Evolutionary conservation across 2,329 filamentous ascomycete species (phyloP), one percentile per base, ranked within the genome.

Genomic region (Didymosphaeria variabile): DNA sequence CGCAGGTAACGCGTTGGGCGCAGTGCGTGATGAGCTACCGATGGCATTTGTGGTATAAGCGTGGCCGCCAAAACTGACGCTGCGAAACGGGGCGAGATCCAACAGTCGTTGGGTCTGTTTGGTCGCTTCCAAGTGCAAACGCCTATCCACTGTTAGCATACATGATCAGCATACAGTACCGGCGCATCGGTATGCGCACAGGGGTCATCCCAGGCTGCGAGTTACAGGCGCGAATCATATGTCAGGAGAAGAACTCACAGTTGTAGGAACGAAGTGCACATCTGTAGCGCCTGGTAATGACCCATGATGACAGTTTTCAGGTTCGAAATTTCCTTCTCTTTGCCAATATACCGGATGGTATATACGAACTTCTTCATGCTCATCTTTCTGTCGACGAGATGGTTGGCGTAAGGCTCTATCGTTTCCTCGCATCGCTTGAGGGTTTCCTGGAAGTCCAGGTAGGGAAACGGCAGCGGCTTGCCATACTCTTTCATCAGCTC

Each of bases 401-500:
- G 66, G 15, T 70, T 69, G 7, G 67, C 62, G 56, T 75, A 76
- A 0, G 72, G 69, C 45, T 74, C 68, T 21, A 75, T 62, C 7
- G 67, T 72, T 31, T 68, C 68, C 44, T 74, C 67, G 56, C 74
- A 76, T 55, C 63, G 65, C 31, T 71, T 57, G n/a, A 76, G 60
- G 6, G 74, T 76, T 19, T 71, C 68, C 59, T 69, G 66, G 57
- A 76, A 75, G 29, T 73, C 71, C 13, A 68, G 63, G 46, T 68
- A 70, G 1, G 73, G 69, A 44, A 75, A 73, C 8, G 73, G 74
- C 32, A 75, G 59, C 12, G 71, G 67, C 51, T 73, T 72, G 15
- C 72, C 72, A 62, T 72, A 75, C 19, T 74, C 72, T 46, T 66
- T 72, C 74, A 76, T 75, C 13, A 75, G 60, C 55, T 72, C 67